Evolutionary conservation across 805 yeast genomes (phyloP).

Genomic region (Ogataea saltuana): DNA sequence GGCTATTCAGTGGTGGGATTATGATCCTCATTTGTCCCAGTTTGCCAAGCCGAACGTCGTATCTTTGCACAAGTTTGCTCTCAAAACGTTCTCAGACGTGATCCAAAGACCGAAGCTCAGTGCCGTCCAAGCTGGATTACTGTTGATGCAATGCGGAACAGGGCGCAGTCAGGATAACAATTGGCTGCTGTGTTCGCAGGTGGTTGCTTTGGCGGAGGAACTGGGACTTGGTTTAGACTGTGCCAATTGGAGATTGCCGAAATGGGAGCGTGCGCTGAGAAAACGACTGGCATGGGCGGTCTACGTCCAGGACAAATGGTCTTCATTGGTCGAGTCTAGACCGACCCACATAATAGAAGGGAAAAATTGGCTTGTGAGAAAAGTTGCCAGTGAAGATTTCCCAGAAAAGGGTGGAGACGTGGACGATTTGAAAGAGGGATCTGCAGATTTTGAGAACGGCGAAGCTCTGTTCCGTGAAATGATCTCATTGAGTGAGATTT

Average conservation of each 20-base stretch:
- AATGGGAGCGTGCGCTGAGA: slow-evolving; percentile 91
- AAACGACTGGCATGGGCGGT: slow-evolving; percentile 95
- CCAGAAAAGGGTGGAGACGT: slow-evolving; percentile 57
- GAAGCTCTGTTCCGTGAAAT: slow-evolving; percentile 65
- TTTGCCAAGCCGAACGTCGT: slow-evolving; percentile 78
- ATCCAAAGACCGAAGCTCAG: slow-evolving; percentile 86
- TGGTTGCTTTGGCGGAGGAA: slow-evolving; percentile 86
- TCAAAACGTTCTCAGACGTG: slow-evolving; percentile 65
- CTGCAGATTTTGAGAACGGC: slow-evolving; percentile 71
- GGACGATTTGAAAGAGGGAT: slow-evolving; percentile 48
- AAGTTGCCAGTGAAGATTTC: slow-evolving; percentile 72
- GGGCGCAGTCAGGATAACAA: slow-evolving; percentile 53
- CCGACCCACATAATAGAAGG: slow-evolving; percentile 78
- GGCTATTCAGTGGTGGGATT: slow-evolving; percentile 95
- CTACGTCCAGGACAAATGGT: slow-evolving; percentile 90
- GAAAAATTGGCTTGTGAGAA: slow-evolving; percentile 76
- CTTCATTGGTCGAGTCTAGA: slow-evolving; percentile 73
- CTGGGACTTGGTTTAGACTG: slow-evolving; percentile 91
- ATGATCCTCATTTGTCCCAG: slow-evolving; percentile 72
- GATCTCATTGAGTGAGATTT: slow-evolving; percentile 64
- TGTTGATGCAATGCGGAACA: slow-evolving; percentile 66
- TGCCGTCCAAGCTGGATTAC: slow-evolving; percentile 86
- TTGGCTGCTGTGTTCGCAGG: slow-evolving; percentile 85
- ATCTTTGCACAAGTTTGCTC: slow-evolving; percentile 67
- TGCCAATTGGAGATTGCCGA: slow-evolving; percentile 85